Evolutionary conservation across 306 rosid genomes (phyloP).

Genomic region (Cucumis hystrix): DNA sequence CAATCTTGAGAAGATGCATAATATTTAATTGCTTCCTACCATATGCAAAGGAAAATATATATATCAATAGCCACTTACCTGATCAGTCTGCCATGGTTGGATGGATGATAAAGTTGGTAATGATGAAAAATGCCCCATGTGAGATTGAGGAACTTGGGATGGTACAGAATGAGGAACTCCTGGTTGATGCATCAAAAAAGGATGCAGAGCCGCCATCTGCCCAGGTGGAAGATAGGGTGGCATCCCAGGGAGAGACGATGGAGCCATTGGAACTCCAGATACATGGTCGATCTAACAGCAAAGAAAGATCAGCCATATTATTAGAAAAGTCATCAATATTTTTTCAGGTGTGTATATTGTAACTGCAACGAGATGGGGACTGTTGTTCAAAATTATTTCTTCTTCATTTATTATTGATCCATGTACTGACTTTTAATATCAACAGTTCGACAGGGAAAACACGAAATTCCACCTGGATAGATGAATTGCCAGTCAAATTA

Average conservation of each 20-base stretch:
- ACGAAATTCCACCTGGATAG: conserved; percentile 44
- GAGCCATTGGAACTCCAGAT: conserved; percentile 56
- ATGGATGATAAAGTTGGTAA: conserved; percentile 54
- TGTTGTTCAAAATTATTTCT: neutral
- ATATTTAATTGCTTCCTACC: neutral
- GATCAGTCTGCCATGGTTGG: conserved; percentile 87
- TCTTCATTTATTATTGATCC: neutral
- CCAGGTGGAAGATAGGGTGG: conserved; percentile 86
- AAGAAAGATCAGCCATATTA: neutral
- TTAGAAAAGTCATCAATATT: neutral
- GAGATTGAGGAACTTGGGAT: conserved; percentile 66
- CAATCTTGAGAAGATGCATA: conserved; percentile 28
- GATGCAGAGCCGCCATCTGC: conserved; percentile 74
- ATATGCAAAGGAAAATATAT: neutral
- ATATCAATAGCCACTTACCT: conserved; percentile 28
- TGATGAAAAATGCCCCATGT: conserved; percentile 70
- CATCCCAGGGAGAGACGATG: conserved; percentile 72
- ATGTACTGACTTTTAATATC: neutral
- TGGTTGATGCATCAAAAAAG: conserved; percentile 83
- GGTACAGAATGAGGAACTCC: conserved; percentile 64
- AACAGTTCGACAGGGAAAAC: neutral
- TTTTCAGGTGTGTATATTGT: neutral
- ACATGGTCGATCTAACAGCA: conserved; percentile 48
- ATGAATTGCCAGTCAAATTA: conserved; percentile 42
- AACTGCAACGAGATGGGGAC: neutral